Evolutionary conservation across 2,329 filamentous ascomycete species (phyloP).

Genomic region (Cadophora sp.): DNA sequence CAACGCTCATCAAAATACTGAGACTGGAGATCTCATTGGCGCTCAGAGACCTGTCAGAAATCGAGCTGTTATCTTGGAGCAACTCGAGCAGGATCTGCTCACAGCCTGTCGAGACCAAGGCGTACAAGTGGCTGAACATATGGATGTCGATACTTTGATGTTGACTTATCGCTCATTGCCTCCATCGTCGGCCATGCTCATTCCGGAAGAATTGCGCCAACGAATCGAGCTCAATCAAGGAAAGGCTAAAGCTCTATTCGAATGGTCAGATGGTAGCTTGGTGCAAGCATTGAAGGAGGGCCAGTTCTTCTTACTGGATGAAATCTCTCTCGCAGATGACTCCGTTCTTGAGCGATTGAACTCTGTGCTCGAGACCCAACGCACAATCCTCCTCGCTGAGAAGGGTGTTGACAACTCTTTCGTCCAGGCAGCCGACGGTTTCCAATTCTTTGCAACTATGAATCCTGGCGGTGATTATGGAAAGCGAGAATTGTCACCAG

Average conservation of each 20-base stretch:
- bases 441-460: conserved; percentile 98
- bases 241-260: conserved; percentile 85
- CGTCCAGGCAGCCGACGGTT: conserved; percentile 76
- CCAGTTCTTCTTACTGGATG: conserved; percentile 91
- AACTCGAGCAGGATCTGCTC: conserved; percentile 67
- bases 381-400: conserved; percentile 88
- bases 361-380: conserved; percentile 89
- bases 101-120: conserved; percentile 49
- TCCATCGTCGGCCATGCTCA: neutral
- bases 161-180: conserved; percentile 52
- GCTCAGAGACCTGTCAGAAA: conserved; percentile 93
- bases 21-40: conserved; percentile 96
- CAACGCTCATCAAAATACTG: conserved; percentile 97
- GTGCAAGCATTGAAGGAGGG: conserved; percentile 93
- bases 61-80: conserved; percentile 72
- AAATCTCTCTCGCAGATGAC: conserved; percentile 97
- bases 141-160: conserved; percentile 62
- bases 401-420: conserved; percentile 88
- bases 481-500: conserved; percentile 95
- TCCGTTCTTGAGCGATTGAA: conserved; percentile 96
- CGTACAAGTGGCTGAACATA: conserved; percentile 61
- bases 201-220: conserved; percentile 42
- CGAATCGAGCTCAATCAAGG: conserved; percentile 56
- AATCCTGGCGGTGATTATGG: conserved; percentile 98
- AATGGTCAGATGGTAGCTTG: conserved; percentile 94